Percentiles rank a stretch among this genome's conserved stretches.
phyloP scores from a whole-genome alignment of 2,329 filamentous ascomycete genomes.

The Raffaelea ambrosiae region DNA sequence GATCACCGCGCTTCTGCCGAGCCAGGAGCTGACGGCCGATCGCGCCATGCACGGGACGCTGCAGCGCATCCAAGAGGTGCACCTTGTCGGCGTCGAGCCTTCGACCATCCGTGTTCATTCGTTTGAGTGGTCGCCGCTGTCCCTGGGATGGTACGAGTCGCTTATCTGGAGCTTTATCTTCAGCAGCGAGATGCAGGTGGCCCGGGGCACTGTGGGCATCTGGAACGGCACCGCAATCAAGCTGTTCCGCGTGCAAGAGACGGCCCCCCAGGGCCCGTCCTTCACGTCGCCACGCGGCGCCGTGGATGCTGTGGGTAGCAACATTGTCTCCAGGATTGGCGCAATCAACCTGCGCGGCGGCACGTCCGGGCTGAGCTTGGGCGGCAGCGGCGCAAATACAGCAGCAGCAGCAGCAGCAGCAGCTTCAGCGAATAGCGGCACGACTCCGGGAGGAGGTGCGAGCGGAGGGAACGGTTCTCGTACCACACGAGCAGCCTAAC shows the following conservation, averaged over 20 bases:
- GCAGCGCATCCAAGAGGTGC: slow-evolving; percentile 48
- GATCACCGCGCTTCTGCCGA: slow-evolving; percentile 47
- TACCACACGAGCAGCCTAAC: no score
- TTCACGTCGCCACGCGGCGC: slow-evolving; percentile 80
- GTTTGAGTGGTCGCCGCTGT: slow-evolving; percentile 88
- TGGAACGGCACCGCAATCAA: slow-evolving; percentile 90
- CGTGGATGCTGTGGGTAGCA: slow-evolving; percentile 87
- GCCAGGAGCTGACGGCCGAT: slow-evolving; percentile 31
- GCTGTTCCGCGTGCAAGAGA: slow-evolving; percentile 84
- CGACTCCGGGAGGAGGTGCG: no score
- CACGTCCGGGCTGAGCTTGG: slow-evolving; percentile 8
- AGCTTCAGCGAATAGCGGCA: no score
- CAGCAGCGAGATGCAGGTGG: slow-evolving; percentile 77
- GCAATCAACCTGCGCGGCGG: slow-evolving; percentile 62
- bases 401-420: no score
- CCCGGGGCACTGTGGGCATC: slow-evolving; percentile 79
- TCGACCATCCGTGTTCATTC: slow-evolving; percentile 69
- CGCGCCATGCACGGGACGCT: slow-evolving; percentile 20
- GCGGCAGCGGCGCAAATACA: background rate
- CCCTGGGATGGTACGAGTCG: slow-evolving; percentile 92
- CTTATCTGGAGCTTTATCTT: slow-evolving; percentile 92
- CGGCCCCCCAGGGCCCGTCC: slow-evolving; percentile 68
- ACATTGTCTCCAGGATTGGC: slow-evolving; percentile 78
- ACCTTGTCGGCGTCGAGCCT: slow-evolving; percentile 65
- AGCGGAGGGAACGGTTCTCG: no score